Evolutionary conservation across 331 rosid genomes (phyloP), one percentile per base, ranked within the genome.

Genomic region (Spiraea crenata): DNA sequence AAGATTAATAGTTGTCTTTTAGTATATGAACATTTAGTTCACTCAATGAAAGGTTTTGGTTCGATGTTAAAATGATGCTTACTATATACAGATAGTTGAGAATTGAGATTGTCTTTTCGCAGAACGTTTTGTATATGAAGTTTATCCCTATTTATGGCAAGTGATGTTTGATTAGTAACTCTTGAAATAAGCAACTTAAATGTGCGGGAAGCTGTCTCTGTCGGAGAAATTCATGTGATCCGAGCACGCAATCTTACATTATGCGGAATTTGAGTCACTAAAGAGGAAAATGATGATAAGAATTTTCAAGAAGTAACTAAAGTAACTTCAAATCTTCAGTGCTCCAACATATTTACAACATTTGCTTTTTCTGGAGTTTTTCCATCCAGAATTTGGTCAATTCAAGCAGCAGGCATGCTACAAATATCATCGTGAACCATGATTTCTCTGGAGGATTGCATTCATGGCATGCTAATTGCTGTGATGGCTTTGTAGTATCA

Each of bases 381-480:
- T 74, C 72, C 62, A 80, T 65, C 9, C 80, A 73, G 79, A 80
- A 49, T 57, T 57, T 64, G 38, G 59, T 62, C 47, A 45, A 57
- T 67, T 57, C 71, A 45, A 77, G 75, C 62, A 35, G 60, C 14
- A 60, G 58, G 34, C 41, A n/a, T 54, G 76, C 82, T 69, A 63
- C 81, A 57, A 91, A 95, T 81, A 77, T 95, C 80, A 46, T 91
- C 66, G 70, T 69, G 61, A 95, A 95, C 76, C 93, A 86, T 57
- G 93, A 95, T 80, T 95, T 95, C 85, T 81, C 90, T 61, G 76
- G 68, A 50, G 98, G 90, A 77, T 69, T 95, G 82, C 84, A 80
- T 55, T 84, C 84, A 55, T 95, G 98, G 99, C 90, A 76, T 70
- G 81, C 86, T 73, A 91, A 89, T 60, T 44, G 75, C 79, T 95